A percentile compares a stretch with the other conserved stretches of the same genome.
phyloP scores from a whole-genome alignment of 164 flowering plant species.

The Paratinospora sagittata region DNA sequence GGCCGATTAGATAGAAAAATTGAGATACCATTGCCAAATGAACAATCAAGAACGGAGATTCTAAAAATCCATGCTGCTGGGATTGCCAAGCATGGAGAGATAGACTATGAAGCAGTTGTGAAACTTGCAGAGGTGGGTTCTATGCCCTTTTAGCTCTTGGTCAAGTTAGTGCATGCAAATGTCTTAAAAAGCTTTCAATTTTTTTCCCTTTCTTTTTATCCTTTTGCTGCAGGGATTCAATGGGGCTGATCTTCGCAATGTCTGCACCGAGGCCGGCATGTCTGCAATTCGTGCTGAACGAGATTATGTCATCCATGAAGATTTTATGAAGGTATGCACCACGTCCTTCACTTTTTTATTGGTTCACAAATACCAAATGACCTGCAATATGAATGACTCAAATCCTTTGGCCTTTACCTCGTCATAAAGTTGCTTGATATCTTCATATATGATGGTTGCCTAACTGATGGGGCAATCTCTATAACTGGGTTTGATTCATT shows the following conservation, averaged over 20 bases:
- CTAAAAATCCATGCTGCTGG: constrained; percentile 85
- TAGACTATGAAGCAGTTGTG: constrained; percentile 85
- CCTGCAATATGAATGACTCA: no score
- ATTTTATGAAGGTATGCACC: constrained; percentile 85
- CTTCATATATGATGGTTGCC: no score
- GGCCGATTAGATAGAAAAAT: constrained; percentile 81
- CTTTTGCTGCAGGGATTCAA: constrained; percentile 64
- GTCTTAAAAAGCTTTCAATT: neutral
- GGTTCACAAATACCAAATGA: no score
- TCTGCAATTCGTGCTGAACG: constrained; percentile 89
- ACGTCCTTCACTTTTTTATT: neutral
- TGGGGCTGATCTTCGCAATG: constrained; percentile 94
- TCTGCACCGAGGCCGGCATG: constrained; percentile 99
- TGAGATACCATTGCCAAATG: constrained; percentile 81
- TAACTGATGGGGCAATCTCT: no score
- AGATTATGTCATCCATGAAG: constrained; percentile 93
- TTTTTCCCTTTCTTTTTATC: neutral
- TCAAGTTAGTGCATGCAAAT: neutral
- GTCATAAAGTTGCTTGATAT: no score
- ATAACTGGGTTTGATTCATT: no score
- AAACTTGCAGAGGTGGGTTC: constrained; percentile 79
- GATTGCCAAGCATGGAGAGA: constrained; percentile 87
- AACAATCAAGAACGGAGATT: constrained; percentile 81
- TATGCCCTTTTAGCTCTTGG: neutral
- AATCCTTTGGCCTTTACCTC: no score